Base-by-base conservation (phyloP, 208 protist genomes). In the Crithidia mellificae region DNA sequence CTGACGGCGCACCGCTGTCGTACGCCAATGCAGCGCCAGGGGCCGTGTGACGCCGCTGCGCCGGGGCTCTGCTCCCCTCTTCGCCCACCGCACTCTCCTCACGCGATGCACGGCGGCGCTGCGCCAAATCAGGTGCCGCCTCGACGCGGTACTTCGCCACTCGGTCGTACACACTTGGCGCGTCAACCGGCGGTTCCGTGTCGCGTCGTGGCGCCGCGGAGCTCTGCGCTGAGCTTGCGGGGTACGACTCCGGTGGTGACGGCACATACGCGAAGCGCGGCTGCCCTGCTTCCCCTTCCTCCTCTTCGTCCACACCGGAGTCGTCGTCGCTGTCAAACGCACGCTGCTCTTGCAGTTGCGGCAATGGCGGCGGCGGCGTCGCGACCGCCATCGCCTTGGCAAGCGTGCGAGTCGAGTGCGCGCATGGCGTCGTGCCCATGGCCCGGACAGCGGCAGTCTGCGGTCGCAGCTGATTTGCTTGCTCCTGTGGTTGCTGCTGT, bases 371-470 rank as follows among this genome's bases (percentile, higher is more conserved):
- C 24, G 17, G 55, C 6, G 2, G 51, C 54, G 20, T 11, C 22
- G 63, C 15, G 8, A 27, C 6, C 27, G 20, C 54, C 6, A 76
- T 38, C n/a, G 56, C 63, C 24, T 76, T 76, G 47, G 62, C 43
- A 1, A 64, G 17, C 25, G 52, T 49, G n/a, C 55, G 63, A 2
- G 63, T 47, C 7, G 70, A 69, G 56, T 76, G 70, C n/a, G 49
- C 55, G 55, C 63, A 76, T 12, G 63, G 70, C 20, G 56, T 54
- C 15, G 70, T 54, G n/a, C 55, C 47, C 8, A 64, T 50, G 22
- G 32, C 22, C 3, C 44, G 62, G n/a, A 20, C 12, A 5, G 11
- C 22, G n/a, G 14, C n/a, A 3, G 56, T 1, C 2, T 15, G 14
- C 4, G 56, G 2, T 22, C 17, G 53, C n/a, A 22, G 36, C 1